phyloP scores from a whole-genome alignment of 331 rosid genomes.

The Malus hybrid region DNA sequence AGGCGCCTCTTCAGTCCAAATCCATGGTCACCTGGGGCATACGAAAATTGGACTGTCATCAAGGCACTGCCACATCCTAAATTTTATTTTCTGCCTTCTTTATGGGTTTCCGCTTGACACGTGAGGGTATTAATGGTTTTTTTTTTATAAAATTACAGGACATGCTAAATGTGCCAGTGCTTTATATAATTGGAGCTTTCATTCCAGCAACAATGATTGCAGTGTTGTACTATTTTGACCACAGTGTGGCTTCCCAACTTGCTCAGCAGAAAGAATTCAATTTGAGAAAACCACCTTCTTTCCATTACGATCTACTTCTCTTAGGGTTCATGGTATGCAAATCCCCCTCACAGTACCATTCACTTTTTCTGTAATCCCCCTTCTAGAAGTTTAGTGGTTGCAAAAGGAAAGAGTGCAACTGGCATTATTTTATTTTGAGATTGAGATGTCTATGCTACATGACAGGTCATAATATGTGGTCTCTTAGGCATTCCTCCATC shows the following conservation, averaged over 20 bases:
- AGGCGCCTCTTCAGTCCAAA: conserved; percentile 79
- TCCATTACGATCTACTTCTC: conserved; percentile 71
- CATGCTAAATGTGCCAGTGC: conserved; percentile 64
- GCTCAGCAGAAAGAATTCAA: conserved; percentile 82
- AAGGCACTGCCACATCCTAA: conserved; percentile 31
- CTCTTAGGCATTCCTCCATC: conserved; percentile 71
- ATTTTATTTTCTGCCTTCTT: background rate
- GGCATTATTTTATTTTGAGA: background rate
- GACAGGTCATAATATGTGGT: conserved; percentile 72
- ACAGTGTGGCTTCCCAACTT: conserved; percentile 81
- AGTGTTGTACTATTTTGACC: conserved; percentile 76
- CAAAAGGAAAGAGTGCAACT: background rate
- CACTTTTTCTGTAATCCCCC: background rate
- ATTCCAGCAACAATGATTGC: conserved; percentile 84
- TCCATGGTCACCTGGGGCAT: conserved; percentile 76
- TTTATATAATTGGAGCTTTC: conserved; percentile 62
- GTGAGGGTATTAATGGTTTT: conserved; percentile 5
- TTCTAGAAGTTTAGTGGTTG: background rate
- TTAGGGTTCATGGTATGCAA: conserved; percentile 65
- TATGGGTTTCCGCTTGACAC: background rate
- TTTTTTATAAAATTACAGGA: conserved; percentile 38
- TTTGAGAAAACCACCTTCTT: conserved; percentile 67
- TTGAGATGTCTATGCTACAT: conserved; percentile 14
- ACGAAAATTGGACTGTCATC: conserved; percentile 65
- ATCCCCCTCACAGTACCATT: conserved; percentile 5